Base-by-base conservation (phyloP, 768 basidiomycete genomes). In the Psilocybe azurescens region DNA sequence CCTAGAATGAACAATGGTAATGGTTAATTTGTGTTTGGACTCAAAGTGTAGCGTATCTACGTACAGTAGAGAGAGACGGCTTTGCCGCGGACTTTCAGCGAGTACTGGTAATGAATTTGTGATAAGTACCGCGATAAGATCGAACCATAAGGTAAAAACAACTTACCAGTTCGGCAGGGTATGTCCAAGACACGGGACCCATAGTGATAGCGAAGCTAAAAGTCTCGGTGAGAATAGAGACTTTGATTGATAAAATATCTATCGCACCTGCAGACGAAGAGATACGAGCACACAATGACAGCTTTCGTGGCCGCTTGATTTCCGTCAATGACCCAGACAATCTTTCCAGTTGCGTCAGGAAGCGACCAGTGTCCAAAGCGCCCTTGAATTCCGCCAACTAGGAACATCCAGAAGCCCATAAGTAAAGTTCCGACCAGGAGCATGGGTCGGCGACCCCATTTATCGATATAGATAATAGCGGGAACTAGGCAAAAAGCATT, bases 401-500 rank as follows among this genome's bases (percentile, higher is more conserved):
- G 84, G 78, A 80, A 88, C 66, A 93, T 82, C 81, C 84, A 93
- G 80, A 89, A 86, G 53, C 88, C 88, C 91, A 93, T 91, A 59
- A 86, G 70, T 3, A 86, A 73, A 2, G 86, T 84, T 30, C 89
- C 91, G 53, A 75, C 75, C 59, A 93, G 77, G 1, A 93, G 78
- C 80, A 93, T 88, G 6, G 91, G 90, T 18, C 90, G 83, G 44
- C 91, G 89, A 60, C 91, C 91, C 89, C 89, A 91, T 73, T 78
- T 81, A 73, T 93, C 91, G 67, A 91, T 90, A 76, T 86, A 91
- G 68, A 82, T 75, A 65, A 83, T 83, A 6, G 82, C 82, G 28
- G 82, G 82, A 30, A 83, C 76, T 67, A 78, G 78, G 65, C 77
- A 69, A 18, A 69, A 18, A 49, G 70, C 41, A 83, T 9, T 10